Conservation (phyloP, 306 rosid genomes). For the Herpetospermum pedunculosum region DNA sequence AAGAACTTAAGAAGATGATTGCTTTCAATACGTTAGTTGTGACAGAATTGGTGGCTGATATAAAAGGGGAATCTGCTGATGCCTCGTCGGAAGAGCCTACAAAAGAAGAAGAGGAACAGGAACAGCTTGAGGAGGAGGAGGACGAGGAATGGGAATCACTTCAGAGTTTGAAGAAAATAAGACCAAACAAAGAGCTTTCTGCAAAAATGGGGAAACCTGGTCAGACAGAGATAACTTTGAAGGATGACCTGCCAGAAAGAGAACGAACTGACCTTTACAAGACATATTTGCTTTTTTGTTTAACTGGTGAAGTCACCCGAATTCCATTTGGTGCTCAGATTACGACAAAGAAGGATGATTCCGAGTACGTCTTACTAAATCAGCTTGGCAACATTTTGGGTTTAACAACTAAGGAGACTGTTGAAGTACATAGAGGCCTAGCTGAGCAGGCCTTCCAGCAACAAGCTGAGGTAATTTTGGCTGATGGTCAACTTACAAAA, state of each 20-base stretch:
- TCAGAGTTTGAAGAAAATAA: constrained; percentile 58
- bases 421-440: constrained; percentile 75
- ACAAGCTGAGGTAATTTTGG: constrained; percentile 90
- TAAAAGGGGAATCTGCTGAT: constrained; percentile 78
- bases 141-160: constrained; percentile 82
- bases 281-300: constrained; percentile 69
- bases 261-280: constrained; percentile 87
- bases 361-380: constrained; percentile 63
- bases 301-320: constrained; percentile 76
- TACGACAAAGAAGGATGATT: constrained; percentile 74
- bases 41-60: constrained; percentile 76
- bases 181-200: constrained; percentile 48
- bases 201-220: constrained; percentile 76
- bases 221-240: constrained; percentile 85
- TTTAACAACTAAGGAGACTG: constrained; percentile 54
- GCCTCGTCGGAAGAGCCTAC: constrained; percentile 45
- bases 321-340: constrained; percentile 76
- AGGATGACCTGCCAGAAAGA: constrained; percentile 79
- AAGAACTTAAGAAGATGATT: constrained; percentile 85
- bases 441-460: constrained; percentile 95
- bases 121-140: constrained; percentile 24
- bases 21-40: constrained; percentile 90
- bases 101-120: constrained; percentile 30
- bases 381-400: constrained; percentile 89
- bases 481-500: constrained; percentile 91